phyloP scores from a whole-genome alignment of 1,139 yeast genomes.

The Saccharomyces pastorianus region DNA sequence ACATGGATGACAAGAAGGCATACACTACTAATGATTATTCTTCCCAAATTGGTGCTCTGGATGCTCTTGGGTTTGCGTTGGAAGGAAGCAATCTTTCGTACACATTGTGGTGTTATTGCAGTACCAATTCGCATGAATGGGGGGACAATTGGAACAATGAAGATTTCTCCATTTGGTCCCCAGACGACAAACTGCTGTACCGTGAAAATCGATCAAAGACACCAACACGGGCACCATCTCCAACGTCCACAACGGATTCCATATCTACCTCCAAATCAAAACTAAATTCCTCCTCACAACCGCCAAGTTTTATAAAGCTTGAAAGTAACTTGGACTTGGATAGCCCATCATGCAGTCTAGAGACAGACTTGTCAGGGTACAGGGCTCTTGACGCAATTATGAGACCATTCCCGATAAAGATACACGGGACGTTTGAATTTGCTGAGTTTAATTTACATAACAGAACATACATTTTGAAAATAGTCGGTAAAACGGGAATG shows the following conservation, averaged over 20 bases:
- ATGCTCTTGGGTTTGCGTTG: slow-evolving; percentile 70
- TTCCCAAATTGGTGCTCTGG: slow-evolving; percentile 74
- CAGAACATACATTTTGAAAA: slow-evolving; percentile 40
- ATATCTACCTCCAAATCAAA: not conserved
- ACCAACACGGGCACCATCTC: not conserved
- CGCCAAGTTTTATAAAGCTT: not conserved
- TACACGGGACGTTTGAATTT: slow-evolving; percentile 43
- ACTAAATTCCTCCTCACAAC: not conserved
- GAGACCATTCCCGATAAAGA: slow-evolving; percentile 62
- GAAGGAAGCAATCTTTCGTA: slow-evolving; percentile 66
- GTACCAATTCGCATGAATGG: slow-evolving; percentile 63
- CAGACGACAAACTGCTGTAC: slow-evolving; percentile 41
- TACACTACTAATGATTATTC: slow-evolving; percentile 55
- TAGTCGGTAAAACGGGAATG: slow-evolving; percentile 30
- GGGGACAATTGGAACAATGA: slow-evolving; percentile 94
- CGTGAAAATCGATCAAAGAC: slow-evolving; percentile 3
- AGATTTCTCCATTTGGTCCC: slow-evolving; percentile 81
- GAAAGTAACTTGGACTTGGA: not conserved
- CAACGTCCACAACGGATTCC: not conserved
- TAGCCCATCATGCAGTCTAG: not conserved
- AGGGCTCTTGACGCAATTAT: slow-evolving; percentile 64
- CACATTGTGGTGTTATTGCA: slow-evolving; percentile 80
- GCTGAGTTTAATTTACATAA: slow-evolving; percentile 50
- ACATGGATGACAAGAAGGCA: slow-evolving; percentile 74
- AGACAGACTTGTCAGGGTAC: slow-evolving; percentile 37